These are phyloP conservation scores for Acer yangbiense DNA, from an alignment of 345 rosid species.

Conservation along the genomic window DNA sequence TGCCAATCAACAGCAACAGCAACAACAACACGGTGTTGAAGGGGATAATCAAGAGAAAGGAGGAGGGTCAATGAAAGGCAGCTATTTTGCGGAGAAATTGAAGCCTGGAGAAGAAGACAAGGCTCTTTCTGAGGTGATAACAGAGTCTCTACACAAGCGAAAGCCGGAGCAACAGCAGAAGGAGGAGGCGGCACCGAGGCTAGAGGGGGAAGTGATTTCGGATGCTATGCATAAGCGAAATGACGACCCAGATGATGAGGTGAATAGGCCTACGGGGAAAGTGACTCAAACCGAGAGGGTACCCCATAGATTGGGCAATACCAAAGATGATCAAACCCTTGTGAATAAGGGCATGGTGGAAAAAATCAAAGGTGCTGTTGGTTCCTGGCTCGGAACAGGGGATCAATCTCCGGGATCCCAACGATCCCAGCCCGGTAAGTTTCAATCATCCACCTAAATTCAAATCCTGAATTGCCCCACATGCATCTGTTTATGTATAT, in stretches of 20 bases:
- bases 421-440: conserved; percentile 24
- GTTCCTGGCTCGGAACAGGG: conserved; percentile 54
- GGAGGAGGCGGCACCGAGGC: neutral
- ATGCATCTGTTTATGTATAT: too few species aligned
- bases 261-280: conserved; percentile 27
- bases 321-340: conserved; percentile 15
- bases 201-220: conserved; percentile 35
- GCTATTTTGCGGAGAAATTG: conserved; percentile 57
- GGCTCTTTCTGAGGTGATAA: conserved; percentile 60
- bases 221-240: neutral
- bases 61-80: conserved; percentile 49
- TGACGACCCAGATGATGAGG: conserved; percentile 10
- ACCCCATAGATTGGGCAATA: conserved; percentile 39
- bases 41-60: conserved; percentile 34
- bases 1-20: neutral
- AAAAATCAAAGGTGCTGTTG: conserved; percentile 55
- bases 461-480: neutral
- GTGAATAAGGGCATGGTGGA: conserved; percentile 40
- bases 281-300: conserved; percentile 66
- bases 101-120: conserved; percentile 79
- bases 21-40: neutral
- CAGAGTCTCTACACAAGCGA: conserved; percentile 39
- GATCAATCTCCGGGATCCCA: conserved; percentile 13
- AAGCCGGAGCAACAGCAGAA: neutral
- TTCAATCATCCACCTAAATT: too few species aligned